A percentile compares a stretch with the other conserved stretches of the same genome.
Evolutionary conservation across 164 flowering plant species (phyloP).

Genomic region (Annona squamosa): DNA sequence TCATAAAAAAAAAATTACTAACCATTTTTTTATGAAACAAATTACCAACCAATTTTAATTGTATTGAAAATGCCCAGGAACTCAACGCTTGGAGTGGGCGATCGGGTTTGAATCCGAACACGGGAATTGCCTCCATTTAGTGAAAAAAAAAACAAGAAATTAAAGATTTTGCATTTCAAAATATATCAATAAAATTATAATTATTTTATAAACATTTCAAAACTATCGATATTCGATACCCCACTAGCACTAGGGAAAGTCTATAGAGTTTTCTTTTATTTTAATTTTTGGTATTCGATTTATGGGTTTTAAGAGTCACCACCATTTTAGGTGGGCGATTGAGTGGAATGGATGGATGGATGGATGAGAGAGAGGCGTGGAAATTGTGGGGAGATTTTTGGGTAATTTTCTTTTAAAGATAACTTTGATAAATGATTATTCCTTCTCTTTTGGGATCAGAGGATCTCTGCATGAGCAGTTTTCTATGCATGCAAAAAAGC

Average conservation of each 20-base stretch:
- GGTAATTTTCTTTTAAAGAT: not conserved
- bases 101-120: too few relatives aligned
- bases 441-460: constrained; percentile 3
- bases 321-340: not conserved
- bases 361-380: not conserved
- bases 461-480: constrained; percentile 8
- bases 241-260: not conserved
- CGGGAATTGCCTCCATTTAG: too few relatives aligned
- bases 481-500: not conserved
- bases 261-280: too few relatives aligned
- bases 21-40: too few relatives aligned
- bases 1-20: too few relatives aligned
- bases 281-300: not conserved
- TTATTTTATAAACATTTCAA: not conserved
- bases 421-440: constrained; percentile 1
- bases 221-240: not conserved
- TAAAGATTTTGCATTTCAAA: too few relatives aligned
- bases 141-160: too few relatives aligned
- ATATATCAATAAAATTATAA: not conserved
- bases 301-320: not conserved
- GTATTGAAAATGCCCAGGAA: too few relatives aligned
- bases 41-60: too few relatives aligned
- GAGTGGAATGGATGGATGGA: not conserved
- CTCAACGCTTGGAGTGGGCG: too few relatives aligned
- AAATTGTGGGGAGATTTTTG: not conserved